These are phyloP conservation scores for Hansenula lynferdii DNA, from an alignment of 1,139 yeast species.

Conservation along the genomic window DNA sequence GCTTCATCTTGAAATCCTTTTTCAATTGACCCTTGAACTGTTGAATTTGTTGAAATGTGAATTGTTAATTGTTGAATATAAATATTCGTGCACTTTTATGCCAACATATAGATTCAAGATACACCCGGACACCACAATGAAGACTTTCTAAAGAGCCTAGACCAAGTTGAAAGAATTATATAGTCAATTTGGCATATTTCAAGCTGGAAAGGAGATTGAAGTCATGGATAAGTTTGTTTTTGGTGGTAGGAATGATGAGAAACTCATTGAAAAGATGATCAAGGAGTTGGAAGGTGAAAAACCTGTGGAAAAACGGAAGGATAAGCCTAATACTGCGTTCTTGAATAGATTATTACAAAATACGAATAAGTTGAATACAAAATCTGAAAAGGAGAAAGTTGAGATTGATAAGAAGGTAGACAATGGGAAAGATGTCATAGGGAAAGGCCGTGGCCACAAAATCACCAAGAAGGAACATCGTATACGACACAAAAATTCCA, in stretches of 20 bases:
- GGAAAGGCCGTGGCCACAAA: no score
- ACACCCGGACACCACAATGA: not conserved
- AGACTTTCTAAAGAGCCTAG: no score
- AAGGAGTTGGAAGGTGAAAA: not conserved
- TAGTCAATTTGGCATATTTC: not conserved
- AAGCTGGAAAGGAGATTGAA: not conserved
- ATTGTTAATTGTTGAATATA: no score
- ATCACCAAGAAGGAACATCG: not conserved
- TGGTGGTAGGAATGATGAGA: not conserved
- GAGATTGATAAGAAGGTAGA: not conserved
- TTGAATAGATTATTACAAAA: not conserved
- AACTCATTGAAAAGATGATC: not conserved
- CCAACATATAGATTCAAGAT: no score
- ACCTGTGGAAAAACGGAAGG: not conserved
- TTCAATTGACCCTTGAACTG: not conserved
- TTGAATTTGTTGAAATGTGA: no score
- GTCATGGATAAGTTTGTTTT: constrained; percentile 1
- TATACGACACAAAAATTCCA: not conserved
- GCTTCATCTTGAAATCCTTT: not conserved
- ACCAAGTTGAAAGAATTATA: no score
- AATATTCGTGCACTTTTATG: no score
- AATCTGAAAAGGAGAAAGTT: not conserved
- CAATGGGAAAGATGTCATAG: not conserved
- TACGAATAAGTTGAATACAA: not conserved
- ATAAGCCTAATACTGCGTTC: not conserved